A percentile compares a stretch with the other conserved stretches of the same genome.
These are phyloP conservation scores for Uncinocarpus reesii DNA, from an alignment of 2,329 filamentous ascomycete species.

Conservation along the genomic window DNA sequence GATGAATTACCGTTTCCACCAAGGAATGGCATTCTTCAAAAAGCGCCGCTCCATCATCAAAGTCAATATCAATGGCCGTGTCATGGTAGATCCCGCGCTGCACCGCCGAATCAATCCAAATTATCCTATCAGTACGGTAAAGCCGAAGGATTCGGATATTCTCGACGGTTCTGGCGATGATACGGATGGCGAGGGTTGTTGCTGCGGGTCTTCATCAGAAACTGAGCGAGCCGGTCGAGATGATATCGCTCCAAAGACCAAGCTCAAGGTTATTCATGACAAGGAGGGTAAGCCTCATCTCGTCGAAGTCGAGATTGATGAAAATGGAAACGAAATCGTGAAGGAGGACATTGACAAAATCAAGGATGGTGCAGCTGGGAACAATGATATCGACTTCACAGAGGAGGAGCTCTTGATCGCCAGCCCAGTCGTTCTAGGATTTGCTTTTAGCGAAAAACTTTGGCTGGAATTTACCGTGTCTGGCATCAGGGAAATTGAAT, in stretches of 20 bases:
- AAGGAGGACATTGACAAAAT: slow-evolving; percentile 51
- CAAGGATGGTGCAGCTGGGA: slow-evolving; percentile 26
- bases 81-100: slow-evolving; percentile 78
- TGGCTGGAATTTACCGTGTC: slow-evolving; percentile 84
- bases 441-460: slow-evolving; percentile 76
- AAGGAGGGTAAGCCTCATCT: slow-evolving; percentile 44
- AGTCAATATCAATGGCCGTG: slow-evolving; percentile 73
- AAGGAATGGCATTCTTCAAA: slow-evolving; percentile 77
- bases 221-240: slow-evolving; percentile 27
- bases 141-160: slow-evolving; percentile 58
- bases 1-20: slow-evolving; percentile 71
- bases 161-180: slow-evolving; percentile 37
- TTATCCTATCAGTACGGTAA: slow-evolving; percentile 65
- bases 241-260: slow-evolving; percentile 29
- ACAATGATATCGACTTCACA: slow-evolving; percentile 49
- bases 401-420: slow-evolving; percentile 78
- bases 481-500: slow-evolving; percentile 67
- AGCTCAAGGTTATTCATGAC: slow-evolving; percentile 46
- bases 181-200: slow-evolving; percentile 35
- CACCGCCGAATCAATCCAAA: slow-evolving; percentile 80
- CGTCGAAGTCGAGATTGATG: slow-evolving; percentile 47
- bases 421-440: slow-evolving; percentile 74
- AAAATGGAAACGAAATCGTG: slow-evolving; percentile 46
- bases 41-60: slow-evolving; percentile 64
- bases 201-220: slow-evolving; percentile 24